These are phyloP conservation scores for Ophiostoma sp. DNA, from an alignment of 2,329 filamentous ascomycete species.

Conservation along the genomic window DNA sequence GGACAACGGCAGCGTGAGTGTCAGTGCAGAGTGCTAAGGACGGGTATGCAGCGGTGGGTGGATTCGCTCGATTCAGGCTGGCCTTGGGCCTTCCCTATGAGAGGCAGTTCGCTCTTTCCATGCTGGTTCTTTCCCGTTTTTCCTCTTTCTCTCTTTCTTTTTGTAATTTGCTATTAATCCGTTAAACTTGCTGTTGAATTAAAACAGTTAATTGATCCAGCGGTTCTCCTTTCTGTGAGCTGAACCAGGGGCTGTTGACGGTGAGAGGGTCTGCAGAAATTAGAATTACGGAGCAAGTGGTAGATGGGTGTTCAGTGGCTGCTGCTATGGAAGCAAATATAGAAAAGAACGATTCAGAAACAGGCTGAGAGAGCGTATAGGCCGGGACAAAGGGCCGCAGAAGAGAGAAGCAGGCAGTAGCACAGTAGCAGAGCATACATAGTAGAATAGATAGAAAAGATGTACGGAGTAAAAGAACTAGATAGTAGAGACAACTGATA, in stretches of 20 bases:
- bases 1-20: background rate
- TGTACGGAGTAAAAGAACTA: too few relatives aligned
- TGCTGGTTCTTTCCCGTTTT: background rate
- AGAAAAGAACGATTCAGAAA: background rate
- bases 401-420: too few relatives aligned
- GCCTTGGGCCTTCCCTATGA: background rate
- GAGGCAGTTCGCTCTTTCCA: background rate
- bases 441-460: too few relatives aligned
- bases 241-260: slow-evolving; percentile 7
- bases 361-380: too few relatives aligned
- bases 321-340: background rate
- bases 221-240: slow-evolving; percentile 6
- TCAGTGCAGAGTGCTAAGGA: background rate
- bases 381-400: too few relatives aligned
- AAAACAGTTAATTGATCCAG: background rate
- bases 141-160: slow-evolving; percentile 3
- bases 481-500: background rate
- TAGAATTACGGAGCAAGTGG: background rate
- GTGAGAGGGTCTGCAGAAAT: slow-evolving; percentile 4
- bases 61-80: slow-evolving; percentile 8
- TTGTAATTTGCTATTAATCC: background rate
- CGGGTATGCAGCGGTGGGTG: slow-evolving; percentile 2
- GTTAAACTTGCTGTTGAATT: background rate
- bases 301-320: background rate
- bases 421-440: too few relatives aligned